Conservation (phyloP, 768 basidiomycete genomes). For the Phanerochaete carnosa region DNA sequence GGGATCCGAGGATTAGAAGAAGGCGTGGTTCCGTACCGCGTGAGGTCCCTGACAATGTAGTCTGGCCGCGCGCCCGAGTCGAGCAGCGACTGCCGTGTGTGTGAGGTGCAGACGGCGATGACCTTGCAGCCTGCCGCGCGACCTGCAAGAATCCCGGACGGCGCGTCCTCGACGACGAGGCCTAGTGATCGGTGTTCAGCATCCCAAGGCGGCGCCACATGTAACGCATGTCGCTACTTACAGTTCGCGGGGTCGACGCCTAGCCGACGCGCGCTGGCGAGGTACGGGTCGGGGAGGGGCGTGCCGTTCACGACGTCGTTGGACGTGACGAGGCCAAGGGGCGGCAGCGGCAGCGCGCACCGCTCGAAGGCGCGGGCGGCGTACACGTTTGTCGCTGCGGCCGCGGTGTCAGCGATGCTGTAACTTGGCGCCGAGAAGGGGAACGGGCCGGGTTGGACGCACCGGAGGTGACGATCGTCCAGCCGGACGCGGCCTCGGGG, state of each 20-base stretch:
- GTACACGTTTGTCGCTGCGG: constrained; percentile 68
- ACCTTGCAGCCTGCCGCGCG: constrained; percentile 72
- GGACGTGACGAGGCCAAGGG: constrained; percentile 65
- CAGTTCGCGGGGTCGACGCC: constrained; percentile 57
- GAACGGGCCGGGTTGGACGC: constrained; percentile 15
- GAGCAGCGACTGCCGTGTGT: constrained; percentile 50
- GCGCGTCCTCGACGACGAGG: constrained; percentile 88
- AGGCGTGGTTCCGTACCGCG: constrained; percentile 42
- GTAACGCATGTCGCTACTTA: constrained; percentile 25
- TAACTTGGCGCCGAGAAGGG: background rate
- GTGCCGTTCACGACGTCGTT: constrained; percentile 73
- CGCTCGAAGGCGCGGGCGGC: constrained; percentile 63
- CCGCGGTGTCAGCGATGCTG: background rate
- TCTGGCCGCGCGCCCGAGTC: constrained; percentile 54
- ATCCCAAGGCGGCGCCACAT: background rate
- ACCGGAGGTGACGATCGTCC: constrained; percentile 89
- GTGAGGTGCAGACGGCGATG: constrained; percentile 83
- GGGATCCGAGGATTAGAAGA: background rate
- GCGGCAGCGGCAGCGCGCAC: constrained; percentile 58
- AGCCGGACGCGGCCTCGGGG: constrained; percentile 38
- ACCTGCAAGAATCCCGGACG: constrained; percentile 75
- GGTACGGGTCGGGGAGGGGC: constrained; percentile 87
- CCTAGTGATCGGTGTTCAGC: constrained; percentile 49
- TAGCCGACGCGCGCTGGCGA: constrained; percentile 66
- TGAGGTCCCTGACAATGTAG: constrained; percentile 67